These are phyloP conservation scores for Calocybe indica DNA, from an alignment of 768 basidiomycete species.

Conservation along the genomic window DNA sequence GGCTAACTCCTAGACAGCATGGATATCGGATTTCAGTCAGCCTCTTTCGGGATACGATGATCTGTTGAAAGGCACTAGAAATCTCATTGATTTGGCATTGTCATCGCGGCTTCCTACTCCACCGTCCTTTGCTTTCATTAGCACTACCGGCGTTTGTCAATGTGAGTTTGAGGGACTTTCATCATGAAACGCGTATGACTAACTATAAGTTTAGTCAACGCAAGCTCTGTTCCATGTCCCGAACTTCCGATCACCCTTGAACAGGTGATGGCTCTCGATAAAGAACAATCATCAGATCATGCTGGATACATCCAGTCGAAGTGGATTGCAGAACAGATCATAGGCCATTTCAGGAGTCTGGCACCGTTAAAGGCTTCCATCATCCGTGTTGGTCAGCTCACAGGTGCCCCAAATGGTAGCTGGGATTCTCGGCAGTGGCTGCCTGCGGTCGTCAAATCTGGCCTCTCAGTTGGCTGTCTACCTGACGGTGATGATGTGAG, in stretches of 20 bases:
- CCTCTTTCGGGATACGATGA: conserved; percentile 37
- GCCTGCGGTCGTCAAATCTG: conserved; percentile 29
- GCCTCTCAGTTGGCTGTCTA: conserved; percentile 19
- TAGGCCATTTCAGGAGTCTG: conserved; percentile 14
- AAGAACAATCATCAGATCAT: too few species aligned
- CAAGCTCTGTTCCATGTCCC: too few species aligned
- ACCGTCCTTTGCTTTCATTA: conserved; percentile 33
- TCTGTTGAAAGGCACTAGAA: conserved; percentile 31
- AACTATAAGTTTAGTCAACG: too few species aligned
- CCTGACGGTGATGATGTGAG: conserved; percentile 22
- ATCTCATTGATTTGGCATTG: conserved; percentile 34
- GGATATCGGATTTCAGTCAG: conserved; percentile 44
- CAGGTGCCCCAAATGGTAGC: conserved; percentile 26
- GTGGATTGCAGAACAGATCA: conserved; percentile 35
- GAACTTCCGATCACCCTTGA: too few species aligned
- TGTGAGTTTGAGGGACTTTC: conserved; percentile 4
- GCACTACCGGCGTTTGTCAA: conserved; percentile 20
- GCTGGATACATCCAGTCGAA: conserved; percentile 30
- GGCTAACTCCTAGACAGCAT: conserved; percentile 18
- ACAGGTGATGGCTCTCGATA: too few species aligned
- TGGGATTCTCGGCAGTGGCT: conserved; percentile 32
- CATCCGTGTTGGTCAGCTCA: conserved; percentile 32
- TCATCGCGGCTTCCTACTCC: conserved; percentile 17
- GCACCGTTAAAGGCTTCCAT: conserved; percentile 14
- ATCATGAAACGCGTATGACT: too few species aligned